A percentile compares a stretch with the other conserved stretches of the same genome.
Evolutionary conservation across 768 basidiomycete genomes (phyloP).

Genomic region (Leucocoprinus leucothites): DNA sequence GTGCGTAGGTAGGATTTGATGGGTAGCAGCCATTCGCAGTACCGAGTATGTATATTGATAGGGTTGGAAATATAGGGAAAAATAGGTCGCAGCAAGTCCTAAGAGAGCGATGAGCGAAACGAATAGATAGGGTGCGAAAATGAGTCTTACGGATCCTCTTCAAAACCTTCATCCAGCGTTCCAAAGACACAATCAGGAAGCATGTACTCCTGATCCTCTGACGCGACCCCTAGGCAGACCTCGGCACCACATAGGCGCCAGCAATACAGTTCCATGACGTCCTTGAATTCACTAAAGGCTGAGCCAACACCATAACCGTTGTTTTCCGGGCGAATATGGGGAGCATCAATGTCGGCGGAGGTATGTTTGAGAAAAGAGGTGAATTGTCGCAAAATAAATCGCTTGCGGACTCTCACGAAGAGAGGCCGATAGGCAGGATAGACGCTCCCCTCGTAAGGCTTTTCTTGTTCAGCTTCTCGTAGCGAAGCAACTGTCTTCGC

Average conservation of each 20-base stretch:
- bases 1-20: constrained; percentile 12
- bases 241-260: constrained; percentile 49
- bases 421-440: constrained; percentile 27
- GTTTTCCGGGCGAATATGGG: constrained; percentile 12
- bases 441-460: constrained; percentile 20
- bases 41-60: constrained; percentile 53
- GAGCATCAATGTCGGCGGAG: constrained; percentile 13
- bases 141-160: constrained; percentile 37
- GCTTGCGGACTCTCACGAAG: constrained; percentile 27
- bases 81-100: constrained; percentile 49
- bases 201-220: constrained; percentile 55
- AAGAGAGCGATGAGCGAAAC: neutral
- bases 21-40: constrained; percentile 20
- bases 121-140: neutral
- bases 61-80: constrained; percentile 52
- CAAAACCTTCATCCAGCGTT: constrained; percentile 47
- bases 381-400: constrained; percentile 29
- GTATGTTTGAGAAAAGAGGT: constrained; percentile 28
- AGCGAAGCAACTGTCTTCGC: constrained; percentile 33
- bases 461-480: constrained; percentile 17
- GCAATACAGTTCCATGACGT: constrained; percentile 40
- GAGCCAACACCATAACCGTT: constrained; percentile 5
- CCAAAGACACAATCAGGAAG: constrained; percentile 53
- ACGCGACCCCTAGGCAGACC: constrained; percentile 50
- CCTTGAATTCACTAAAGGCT: constrained; percentile 24